A percentile compares a stretch with the other conserved stretches of the same genome.
Evolutionary conservation across 148 eudicot genomes (phyloP).

Genomic region (Rheum nobile): DNA sequence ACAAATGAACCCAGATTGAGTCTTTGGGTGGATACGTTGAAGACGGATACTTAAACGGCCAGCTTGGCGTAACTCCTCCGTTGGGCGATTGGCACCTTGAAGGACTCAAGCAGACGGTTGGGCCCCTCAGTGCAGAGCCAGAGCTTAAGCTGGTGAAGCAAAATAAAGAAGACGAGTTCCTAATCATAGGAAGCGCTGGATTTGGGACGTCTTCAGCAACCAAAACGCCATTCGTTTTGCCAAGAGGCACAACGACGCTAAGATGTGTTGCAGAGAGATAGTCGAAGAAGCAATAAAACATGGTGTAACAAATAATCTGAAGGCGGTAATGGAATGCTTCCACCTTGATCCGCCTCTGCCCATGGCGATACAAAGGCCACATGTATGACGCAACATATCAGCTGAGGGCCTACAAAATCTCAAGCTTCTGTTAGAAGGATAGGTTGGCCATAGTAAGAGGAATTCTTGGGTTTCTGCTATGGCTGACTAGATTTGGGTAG

Average conservation of each 20-base stretch:
- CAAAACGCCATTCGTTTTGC: constrained; percentile 89
- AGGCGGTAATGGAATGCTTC: constrained; percentile 72
- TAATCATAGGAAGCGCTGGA: constrained; percentile 71
- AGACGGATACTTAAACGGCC: constrained; percentile 83
- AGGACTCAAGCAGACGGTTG: constrained; percentile 46
- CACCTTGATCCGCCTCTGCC: constrained; percentile 52
- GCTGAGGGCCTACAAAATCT: constrained; percentile 76
- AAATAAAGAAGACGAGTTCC: constrained; percentile 72
- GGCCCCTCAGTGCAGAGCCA: constrained; percentile 82
- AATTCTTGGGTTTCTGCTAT: neutral
- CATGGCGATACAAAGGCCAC: constrained; percentile 34
- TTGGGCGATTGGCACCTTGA: constrained; percentile 87
- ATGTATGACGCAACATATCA: constrained; percentile 58
- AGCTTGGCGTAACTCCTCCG: constrained; percentile 73
- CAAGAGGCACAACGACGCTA: constrained; percentile 66
- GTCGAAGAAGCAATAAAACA: constrained; percentile 68
- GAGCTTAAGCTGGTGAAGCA: constrained; percentile 60
- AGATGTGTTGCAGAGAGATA: constrained; percentile 58
- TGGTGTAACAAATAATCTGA: constrained; percentile 56
- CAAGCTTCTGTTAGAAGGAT: constrained; percentile 37
- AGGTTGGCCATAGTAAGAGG: too few species aligned
- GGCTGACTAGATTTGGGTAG: neutral
- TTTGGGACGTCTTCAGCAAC: constrained; percentile 85
- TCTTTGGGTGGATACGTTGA: constrained; percentile 73
- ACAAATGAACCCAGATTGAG: constrained; percentile 60